These are phyloP conservation scores for Aspergillus udagawae DNA, from an alignment of 2,329 filamentous ascomycete genomes.

Conservation along the genomic window DNA sequence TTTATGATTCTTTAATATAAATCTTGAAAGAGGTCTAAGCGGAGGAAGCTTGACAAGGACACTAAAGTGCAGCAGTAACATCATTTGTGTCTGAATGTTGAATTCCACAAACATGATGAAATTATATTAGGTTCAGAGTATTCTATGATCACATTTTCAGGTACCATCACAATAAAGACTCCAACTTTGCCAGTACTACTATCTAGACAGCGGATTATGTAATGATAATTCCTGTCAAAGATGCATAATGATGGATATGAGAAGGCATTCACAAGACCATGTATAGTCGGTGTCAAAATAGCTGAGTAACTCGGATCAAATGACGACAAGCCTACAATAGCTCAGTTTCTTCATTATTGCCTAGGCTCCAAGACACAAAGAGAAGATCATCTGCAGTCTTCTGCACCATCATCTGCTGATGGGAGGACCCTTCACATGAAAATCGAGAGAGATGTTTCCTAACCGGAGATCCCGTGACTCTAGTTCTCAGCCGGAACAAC, in stretches of 20 bases:
- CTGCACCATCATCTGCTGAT: background rate
- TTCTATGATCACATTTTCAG: too few species aligned
- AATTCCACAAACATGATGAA: too few species aligned
- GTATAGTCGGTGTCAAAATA: background rate
- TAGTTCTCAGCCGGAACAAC: constrained; percentile 15
- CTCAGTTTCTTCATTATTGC: background rate
- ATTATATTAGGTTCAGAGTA: too few species aligned
- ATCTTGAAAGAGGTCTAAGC: background rate
- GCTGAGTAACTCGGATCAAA: background rate
- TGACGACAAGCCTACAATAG: background rate
- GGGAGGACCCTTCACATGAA: constrained; percentile 19
- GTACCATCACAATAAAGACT: too few species aligned
- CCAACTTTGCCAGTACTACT: too few species aligned
- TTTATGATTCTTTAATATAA: background rate
- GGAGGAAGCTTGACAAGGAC: too few species aligned
- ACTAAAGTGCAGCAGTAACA: too few species aligned
- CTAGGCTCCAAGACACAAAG: background rate
- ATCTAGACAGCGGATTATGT: background rate
- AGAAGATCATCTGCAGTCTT: background rate
- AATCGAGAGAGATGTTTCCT: background rate
- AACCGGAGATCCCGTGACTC: constrained; percentile 23
- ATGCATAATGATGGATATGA: too few species aligned
- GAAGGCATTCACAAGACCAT: background rate
- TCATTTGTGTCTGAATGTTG: too few species aligned
- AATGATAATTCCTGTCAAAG: background rate